A percentile compares a stretch with the other conserved stretches of the same genome.
Conservation (phyloP, 2,329 filamentous ascomycete species). For the Fusarium buharicum region DNA sequence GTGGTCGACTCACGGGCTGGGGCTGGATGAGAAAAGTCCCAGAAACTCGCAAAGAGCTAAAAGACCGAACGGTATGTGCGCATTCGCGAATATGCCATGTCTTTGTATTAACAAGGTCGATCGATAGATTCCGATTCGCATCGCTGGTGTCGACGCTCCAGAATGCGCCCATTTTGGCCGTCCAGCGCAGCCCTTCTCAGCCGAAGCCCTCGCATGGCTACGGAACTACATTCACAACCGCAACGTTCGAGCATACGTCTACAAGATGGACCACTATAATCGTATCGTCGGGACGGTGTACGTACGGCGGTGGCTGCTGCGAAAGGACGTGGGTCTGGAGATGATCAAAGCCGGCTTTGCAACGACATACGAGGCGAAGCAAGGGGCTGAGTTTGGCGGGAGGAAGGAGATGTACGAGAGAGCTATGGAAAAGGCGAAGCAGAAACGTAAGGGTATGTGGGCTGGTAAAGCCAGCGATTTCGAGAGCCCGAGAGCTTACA, state of each 20-base stretch:
- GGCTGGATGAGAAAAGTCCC: constrained; percentile 87
- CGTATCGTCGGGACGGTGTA: constrained; percentile 88
- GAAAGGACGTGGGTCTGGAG: constrained; percentile 84
- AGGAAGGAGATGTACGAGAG: constrained; percentile 71
- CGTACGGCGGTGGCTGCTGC: constrained; percentile 74
- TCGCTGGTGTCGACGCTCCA: constrained; percentile 93
- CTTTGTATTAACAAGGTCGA: constrained; percentile 28
- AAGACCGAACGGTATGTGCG: constrained; percentile 76
- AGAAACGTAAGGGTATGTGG: constrained; percentile 79
- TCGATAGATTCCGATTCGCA: constrained; percentile 80
- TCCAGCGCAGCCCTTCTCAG: constrained; percentile 83
- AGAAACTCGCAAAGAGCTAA: constrained; percentile 72
- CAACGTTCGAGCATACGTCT: constrained; percentile 83
- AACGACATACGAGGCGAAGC: constrained; percentile 93
- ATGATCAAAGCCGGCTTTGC: constrained; percentile 89
- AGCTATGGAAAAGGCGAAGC: constrained; percentile 74
- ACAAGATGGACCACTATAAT: constrained; percentile 90
- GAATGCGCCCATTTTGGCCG: constrained; percentile 93
- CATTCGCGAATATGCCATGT: background rate
- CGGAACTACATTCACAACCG: constrained; percentile 74
- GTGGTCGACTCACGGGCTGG: constrained; percentile 89
- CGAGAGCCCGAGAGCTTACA: constrained; percentile 91
- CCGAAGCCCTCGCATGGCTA: constrained; percentile 87
- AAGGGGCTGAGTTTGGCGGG: constrained; percentile 87
- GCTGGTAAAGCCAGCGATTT: constrained; percentile 67